Conservation (phyloP, 179 eudicot genomes). For the Heliamphora pulchella region DNA sequence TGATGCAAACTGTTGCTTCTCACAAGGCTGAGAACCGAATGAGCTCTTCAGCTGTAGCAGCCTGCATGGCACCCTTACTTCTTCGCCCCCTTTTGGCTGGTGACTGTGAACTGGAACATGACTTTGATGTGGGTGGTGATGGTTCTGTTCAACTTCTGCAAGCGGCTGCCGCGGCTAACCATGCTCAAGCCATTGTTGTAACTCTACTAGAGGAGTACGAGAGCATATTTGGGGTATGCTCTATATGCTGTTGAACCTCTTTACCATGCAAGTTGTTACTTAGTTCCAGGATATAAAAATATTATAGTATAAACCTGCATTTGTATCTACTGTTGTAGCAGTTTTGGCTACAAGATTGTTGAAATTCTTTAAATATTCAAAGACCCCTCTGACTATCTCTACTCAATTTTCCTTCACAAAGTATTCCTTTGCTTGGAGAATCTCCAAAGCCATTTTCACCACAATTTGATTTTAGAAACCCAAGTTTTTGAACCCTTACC, state of each 20-base stretch:
- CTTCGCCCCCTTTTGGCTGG: slow-evolving; percentile 96
- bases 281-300: background rate
- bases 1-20: slow-evolving; percentile 79
- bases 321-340: background rate
- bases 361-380: background rate
- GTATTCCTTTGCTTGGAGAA: background rate
- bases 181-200: slow-evolving; percentile 94
- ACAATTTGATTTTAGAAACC: background rate
- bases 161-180: slow-evolving; percentile 99
- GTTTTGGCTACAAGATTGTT: background rate
- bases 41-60: slow-evolving; percentile 95
- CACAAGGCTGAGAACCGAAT: slow-evolving; percentile 73
- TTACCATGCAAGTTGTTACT: background rate
- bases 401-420: background rate
- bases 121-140: slow-evolving; percentile 88
- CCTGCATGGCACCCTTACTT: slow-evolving; percentile 99
- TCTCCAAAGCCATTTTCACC: background rate
- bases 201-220: slow-evolving; percentile 88
- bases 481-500: background rate
- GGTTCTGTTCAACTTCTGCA: slow-evolving; percentile 90
- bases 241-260: background rate
- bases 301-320: background rate
- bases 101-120: slow-evolving; percentile 80
- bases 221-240: slow-evolving; percentile 81
- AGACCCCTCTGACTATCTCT: background rate